These are phyloP conservation scores for Cylindrotheca fusiformis DNA, from an alignment of 108 stramenopile genomes.

Conservation along the genomic window DNA sequence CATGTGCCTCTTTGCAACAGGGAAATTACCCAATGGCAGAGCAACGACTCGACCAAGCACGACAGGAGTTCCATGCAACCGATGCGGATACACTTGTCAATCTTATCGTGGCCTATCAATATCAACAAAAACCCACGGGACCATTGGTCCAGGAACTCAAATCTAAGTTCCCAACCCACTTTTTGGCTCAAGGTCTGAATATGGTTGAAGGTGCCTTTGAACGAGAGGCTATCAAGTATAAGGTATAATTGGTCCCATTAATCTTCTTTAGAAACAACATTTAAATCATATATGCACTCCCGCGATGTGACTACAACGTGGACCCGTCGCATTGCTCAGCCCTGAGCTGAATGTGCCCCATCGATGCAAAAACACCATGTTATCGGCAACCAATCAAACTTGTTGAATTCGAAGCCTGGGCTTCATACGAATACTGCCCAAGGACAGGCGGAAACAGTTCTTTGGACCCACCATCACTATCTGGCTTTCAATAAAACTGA, in stretches of 20 bases:
- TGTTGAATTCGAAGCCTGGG: no score
- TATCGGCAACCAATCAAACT: no score
- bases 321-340: no score
- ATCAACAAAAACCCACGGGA: conserved; percentile 62
- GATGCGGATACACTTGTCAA: conserved; percentile 88
- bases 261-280: no score
- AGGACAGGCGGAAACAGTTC: no score
- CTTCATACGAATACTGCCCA: no score
- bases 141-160: conserved; percentile 44
- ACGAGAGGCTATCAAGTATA: conserved; percentile 82
- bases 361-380: no score
- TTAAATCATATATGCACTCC: no score
- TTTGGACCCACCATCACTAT: no score
- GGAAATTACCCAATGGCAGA: conserved; percentile 89
- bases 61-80: conserved; percentile 54
- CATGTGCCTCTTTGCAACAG: conserved; percentile 85
- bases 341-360: no score
- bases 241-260: conserved; percentile 27
- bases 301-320: no score
- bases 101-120: conserved; percentile 80
- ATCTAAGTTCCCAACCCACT: conserved; percentile 54
- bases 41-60: conserved; percentile 60
- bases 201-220: conserved; percentile 83
- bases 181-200: conserved; percentile 62
- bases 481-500: no score